Evolutionary conservation across 768 basidiomycete genomes (phyloP), one percentile per base, ranked within the genome.

Genomic region (Clathrus columnatus): DNA sequence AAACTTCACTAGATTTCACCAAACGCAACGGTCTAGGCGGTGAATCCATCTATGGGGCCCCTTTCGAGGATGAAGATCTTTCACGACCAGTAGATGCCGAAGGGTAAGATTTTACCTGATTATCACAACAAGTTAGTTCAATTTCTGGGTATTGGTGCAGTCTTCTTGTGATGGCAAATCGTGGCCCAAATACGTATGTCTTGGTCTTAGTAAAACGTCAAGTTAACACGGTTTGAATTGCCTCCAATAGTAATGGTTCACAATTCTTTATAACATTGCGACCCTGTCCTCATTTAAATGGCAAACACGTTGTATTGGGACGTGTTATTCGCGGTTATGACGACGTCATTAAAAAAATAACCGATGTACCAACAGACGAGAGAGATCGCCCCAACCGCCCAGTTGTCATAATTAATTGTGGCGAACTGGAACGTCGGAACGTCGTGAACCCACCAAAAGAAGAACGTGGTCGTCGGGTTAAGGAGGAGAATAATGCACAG

Each of bases 91-190:
- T 90, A 20, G 85, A 91, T 60, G 67, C 79, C 0, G 78, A 81
- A 64, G 90, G 83, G 70, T 81, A 29, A 51, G 75, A 69, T 47
- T 21, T 60, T 32, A 43, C 26, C n/a, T 17, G 14, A 8, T n/a
- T 18, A 29, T n/a, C 8, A 17, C 44, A 36, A 16, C 23, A 41
- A 43, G 28, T 51, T 16, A n/a, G 29, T 10, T 17, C 46, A 51
- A 18, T 17, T 8, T 56, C 42, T 20, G 14, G 18, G 14, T 26
- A 45, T 26, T 41, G 20, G 23, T 45, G n/a, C 61, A 84, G 82
- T 11, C 70, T 94, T 24, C 72, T 95, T 10, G 90, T 88, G 62
- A 95, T 94, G 92, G 91, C 91, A 8, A 95, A 95, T 67, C 79
- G 79, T 60, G 87, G 87, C 2, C 82, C 85, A 0, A 54, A 54